phyloP scores from a whole-genome alignment of 2,329 filamentous ascomycete species.

The Daldinia sp. region DNA sequence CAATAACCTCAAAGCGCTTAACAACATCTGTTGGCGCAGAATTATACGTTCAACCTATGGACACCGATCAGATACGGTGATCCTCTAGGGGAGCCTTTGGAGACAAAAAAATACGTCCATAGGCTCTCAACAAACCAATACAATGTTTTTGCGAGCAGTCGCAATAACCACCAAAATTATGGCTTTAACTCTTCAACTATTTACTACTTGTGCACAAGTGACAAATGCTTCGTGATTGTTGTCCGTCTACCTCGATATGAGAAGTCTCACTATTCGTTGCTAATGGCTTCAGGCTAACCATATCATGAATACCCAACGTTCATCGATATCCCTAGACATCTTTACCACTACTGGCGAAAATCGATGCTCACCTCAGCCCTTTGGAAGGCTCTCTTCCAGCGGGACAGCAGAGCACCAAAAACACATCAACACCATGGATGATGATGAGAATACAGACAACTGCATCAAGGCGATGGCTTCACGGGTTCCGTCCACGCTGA shows the following conservation, averaged over 20 bases:
- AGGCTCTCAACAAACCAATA: slow-evolving; percentile 44
- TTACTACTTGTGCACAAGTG: slow-evolving; percentile 15
- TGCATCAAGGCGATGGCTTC: slow-evolving; percentile 29
- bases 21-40: slow-evolving; percentile 35
- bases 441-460: slow-evolving; percentile 18
- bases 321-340: background rate
- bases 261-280: slow-evolving; percentile 20
- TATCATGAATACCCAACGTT: background rate
- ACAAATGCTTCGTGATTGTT: slow-evolving; percentile 16
- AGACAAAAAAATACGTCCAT: slow-evolving; percentile 33
- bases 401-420: background rate
- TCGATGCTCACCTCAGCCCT: slow-evolving; percentile 8
- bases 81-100: slow-evolving; percentile 37
- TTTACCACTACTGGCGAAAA: background rate
- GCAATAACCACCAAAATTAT: slow-evolving; percentile 33
- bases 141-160: slow-evolving; percentile 41
- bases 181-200: no score
- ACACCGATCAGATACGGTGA: slow-evolving; percentile 39
- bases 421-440: slow-evolving; percentile 8
- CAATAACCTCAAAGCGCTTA: slow-evolving; percentile 41
- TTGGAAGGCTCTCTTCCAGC: background rate
- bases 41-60: slow-evolving; percentile 45
- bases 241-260: slow-evolving; percentile 7
- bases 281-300: background rate
- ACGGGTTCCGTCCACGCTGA: slow-evolving; percentile 28